Evolutionary conservation across 1,139 yeast genomes (phyloP), one percentile per base, ranked within the genome.

Genomic region (Blastobotrys capitulatus): DNA sequence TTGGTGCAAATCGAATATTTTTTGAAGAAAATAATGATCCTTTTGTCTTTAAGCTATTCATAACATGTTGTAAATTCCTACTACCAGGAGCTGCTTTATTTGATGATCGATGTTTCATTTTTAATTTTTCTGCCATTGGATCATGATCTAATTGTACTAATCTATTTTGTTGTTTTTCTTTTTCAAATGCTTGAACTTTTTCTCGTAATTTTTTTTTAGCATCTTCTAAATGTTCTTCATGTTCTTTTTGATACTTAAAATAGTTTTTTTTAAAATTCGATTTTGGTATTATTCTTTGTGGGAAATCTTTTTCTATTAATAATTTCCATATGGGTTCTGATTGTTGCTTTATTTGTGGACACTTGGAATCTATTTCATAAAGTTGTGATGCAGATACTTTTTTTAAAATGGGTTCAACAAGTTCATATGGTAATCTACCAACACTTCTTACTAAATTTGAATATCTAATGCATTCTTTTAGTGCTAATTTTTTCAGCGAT

Each of bases 391-490:
- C 60, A 5, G 60, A 42, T 55, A 63, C 54, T 38, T 53, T 54
- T 40, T 48, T 51, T 43, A 63, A 46, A 25, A 63, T 57, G 5
- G 67, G 67, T 44, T 54, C 55, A 20, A 63, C 60, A 42, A 63
- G 52, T n/a, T 60, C 65, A 41, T 52, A 63, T 6, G 66, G 62
- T 8, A 65, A 60, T 15, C 55, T 61, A 15, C 67, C 67, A 13
- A 63, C 62, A 51, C 63, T 67, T 2, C 49, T 49, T 41, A 63
- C 59, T 37, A 56, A 31, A 37, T 55, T 41, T 26, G 50, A 43
- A 29, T 53, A 12, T 15, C 48, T 32, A 7, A 46, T 39, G 26
- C 48, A 46, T 7, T 44, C 37, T 20, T 35, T 16, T 7, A 46
- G 40, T 6, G 48, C 48, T 25, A 46, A 25, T 18, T 40, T 27